A percentile compares a stretch with the other conserved stretches of the same genome.
Evolutionary conservation across 2,329 filamentous ascomycete species (phyloP).

Genomic region (Blumeriella jaapii): DNA sequence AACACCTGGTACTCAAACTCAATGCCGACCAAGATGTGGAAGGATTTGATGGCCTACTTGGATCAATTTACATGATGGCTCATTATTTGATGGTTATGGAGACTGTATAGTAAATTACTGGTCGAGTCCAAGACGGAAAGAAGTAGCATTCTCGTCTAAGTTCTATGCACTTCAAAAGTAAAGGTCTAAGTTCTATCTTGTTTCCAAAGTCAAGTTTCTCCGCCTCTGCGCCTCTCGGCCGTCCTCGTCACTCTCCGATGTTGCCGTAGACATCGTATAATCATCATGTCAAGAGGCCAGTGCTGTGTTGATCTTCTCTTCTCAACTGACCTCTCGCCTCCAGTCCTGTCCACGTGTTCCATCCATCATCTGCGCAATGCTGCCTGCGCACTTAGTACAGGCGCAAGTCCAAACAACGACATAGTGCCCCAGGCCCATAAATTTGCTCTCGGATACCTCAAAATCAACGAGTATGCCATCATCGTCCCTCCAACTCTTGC

Average conservation of each 20-base stretch:
- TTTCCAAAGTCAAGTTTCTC: too few relatives aligned
- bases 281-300: too few relatives aligned
- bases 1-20: conserved; percentile 1
- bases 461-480: neutral
- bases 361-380: neutral
- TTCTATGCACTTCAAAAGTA: too few relatives aligned
- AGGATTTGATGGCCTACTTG: neutral
- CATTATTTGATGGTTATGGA: neutral
- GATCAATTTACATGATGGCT: neutral
- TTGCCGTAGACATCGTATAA: too few relatives aligned
- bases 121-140: too few relatives aligned
- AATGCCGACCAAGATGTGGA: conserved; percentile 1
- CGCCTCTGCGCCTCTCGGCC: too few relatives aligned
- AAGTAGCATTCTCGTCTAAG: too few relatives aligned
- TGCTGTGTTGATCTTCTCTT: too few relatives aligned
- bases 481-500: neutral
- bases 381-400: conserved; percentile 1
- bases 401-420: neutral
- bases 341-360: too few relatives aligned
- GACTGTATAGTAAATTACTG: neutral
- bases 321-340: too few relatives aligned
- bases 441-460: conserved; percentile 1
- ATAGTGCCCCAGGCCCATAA: conserved; percentile 1
- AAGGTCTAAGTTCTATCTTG: too few relatives aligned
- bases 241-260: too few relatives aligned